These are phyloP conservation scores for Arthrobotrys entomopaga DNA, from an alignment of 2,329 filamentous ascomycete genomes.

Conservation along the genomic window DNA sequence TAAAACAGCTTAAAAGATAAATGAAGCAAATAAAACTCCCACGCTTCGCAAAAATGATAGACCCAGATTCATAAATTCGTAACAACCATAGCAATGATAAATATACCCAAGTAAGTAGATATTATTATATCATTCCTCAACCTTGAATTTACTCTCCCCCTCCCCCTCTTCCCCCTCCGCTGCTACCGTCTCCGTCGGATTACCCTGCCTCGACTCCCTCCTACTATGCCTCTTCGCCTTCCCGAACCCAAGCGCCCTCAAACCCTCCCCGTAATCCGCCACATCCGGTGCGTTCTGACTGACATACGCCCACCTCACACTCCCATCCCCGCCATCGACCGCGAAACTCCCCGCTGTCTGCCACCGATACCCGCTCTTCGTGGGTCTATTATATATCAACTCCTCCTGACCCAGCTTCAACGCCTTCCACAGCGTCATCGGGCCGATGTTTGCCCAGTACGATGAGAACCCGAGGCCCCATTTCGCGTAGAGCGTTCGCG, in stretches of 20 bases:
- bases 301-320: conserved; percentile 67
- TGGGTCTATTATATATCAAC: conserved; percentile 73
- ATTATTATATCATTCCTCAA: background rate
- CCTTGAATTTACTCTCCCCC: background rate
- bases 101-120: too few species aligned
- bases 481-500: conserved; percentile 70
- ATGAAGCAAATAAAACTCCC: background rate
- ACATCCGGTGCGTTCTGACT: conserved; percentile 67
- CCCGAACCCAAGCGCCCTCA: conserved; percentile 59
- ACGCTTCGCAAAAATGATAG: background rate
- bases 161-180: background rate
- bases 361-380: conserved; percentile 75
- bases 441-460: conserved; percentile 72
- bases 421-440: conserved; percentile 69
- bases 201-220: conserved; percentile 2
- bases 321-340: conserved; percentile 66
- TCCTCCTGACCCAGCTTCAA: conserved; percentile 71
- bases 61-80: background rate
- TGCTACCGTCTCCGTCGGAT: too few species aligned
- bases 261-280: conserved; percentile 67
- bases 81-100: background rate
- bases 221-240: conserved; percentile 29
- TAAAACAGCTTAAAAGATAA: background rate
- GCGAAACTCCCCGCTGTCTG: conserved; percentile 75
- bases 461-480: conserved; percentile 74